A percentile compares a stretch with the other conserved stretches of the same genome.
phyloP scores from a whole-genome alignment of 129 eudicot genomes.

The Scalesia atractyloides region DNA sequence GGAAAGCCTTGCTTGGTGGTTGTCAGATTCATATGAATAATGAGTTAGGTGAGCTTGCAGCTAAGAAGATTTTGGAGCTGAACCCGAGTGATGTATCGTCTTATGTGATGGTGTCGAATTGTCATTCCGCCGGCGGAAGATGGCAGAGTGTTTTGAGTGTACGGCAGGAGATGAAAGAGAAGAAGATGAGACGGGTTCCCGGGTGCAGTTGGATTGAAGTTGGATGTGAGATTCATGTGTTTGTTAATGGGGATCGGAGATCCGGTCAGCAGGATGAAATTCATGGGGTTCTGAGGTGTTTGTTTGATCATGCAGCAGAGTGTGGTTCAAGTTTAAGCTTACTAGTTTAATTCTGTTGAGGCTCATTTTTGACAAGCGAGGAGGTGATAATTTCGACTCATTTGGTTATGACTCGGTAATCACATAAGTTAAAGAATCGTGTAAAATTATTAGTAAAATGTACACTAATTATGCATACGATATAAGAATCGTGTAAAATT shows the following conservation, averaged over 20 bases:
- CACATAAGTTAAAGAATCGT: too few species aligned
- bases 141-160: conserved; percentile 50
- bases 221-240: conserved; percentile 49
- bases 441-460: too few species aligned
- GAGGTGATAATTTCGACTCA: too few species aligned
- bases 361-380: too few species aligned
- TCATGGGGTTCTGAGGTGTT: conserved; percentile 35
- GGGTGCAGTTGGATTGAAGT: conserved; percentile 91
- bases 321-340: conserved; percentile 19
- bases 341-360: too few species aligned
- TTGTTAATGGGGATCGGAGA: conserved; percentile 52
- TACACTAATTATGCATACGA: too few species aligned
- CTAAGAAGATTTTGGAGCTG: conserved; percentile 55
- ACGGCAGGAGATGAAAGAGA: conserved; percentile 61
- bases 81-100: conserved; percentile 76
- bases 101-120: conserved; percentile 76
- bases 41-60: conserved; percentile 58
- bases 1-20: conserved; percentile 85
- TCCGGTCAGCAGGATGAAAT: conserved; percentile 41
- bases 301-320: conserved; percentile 41
- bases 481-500: too few species aligned
- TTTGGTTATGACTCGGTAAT: too few species aligned
- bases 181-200: conserved; percentile 53
- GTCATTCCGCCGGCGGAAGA: conserved; percentile 72
- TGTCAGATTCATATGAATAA: conserved; percentile 68